Evolutionary conservation across 2,329 filamentous ascomycete species (phyloP), one percentile per base, ranked within the genome.

Genomic region (Verticillium nonalfalfae): DNA sequence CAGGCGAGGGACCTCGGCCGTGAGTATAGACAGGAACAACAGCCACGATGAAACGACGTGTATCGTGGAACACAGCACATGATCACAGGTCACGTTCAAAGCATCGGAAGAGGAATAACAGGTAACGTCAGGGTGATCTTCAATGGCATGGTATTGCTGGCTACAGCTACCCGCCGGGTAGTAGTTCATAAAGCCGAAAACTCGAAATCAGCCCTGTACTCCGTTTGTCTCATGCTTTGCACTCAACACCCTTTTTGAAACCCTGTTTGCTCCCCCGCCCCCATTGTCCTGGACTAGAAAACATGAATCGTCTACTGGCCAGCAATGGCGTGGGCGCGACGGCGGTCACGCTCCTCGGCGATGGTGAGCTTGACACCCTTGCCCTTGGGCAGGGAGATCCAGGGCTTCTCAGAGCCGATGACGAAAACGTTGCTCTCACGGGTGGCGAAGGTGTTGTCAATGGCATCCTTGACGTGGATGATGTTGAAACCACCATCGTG

Each of bases 401-500:
- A 99, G 76, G 95, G 94, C 90, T 98, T 98, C 77, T 99, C 95
- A 74, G 89, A 86, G 76, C 95, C 95, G 74, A 99, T 97, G 85
- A 99, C 89, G 85, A 99, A 99, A 76, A 99, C 93, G 91, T 99
- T 99, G 87, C 84, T 90, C 87, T 99, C 93, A 83, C 95, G 95
- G 78, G 95, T 99, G 76, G 95, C 93, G 83, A 99, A 99, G 78
- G 91, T 91, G 90, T 99, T 99, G 89, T 98, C 95, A 82, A 99
- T 94, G 76, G 93, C 94, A 78, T 99, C 95, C 91, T 99, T 99
- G 83, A 99, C 90, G 87, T 97, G 93, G 80, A 99, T 93, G 76
- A 99, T 96, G 88, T 96, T 96, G 91, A 99, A 99, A 81, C 95
- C 95, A 87, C 95, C 95, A 74, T 99, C 95, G 88, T 99, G 95